A percentile compares a stretch with the other conserved stretches of the same genome.
Evolutionary conservation across 1,284 basidiomycete species (phyloP).

Genomic region (Marasmius fiardii): DNA sequence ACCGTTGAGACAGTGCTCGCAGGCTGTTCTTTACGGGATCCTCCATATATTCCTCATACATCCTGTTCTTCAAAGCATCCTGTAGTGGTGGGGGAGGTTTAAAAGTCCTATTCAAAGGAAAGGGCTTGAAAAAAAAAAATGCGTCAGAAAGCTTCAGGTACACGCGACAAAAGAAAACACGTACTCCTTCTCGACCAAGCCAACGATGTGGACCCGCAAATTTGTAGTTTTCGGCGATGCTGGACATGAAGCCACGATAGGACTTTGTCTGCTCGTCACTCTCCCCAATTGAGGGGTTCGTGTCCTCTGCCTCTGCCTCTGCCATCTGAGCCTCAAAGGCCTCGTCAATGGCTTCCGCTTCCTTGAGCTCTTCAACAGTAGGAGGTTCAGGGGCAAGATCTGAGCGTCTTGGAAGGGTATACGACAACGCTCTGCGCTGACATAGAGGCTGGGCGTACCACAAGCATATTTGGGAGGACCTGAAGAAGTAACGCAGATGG

Average conservation of each 20-base stretch:
- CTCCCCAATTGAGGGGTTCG: conserved; percentile 9
- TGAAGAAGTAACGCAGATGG: conserved; percentile 25
- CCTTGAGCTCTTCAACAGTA: conserved; percentile 18
- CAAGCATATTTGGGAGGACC: conserved; percentile 20
- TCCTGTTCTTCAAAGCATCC: conserved; percentile 47
- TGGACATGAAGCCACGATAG: conserved; percentile 28
- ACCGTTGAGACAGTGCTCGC: conserved; percentile 54
- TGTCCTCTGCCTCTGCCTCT: conserved; percentile 4
- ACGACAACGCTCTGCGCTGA: conserved; percentile 24
- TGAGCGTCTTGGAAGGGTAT: conserved; percentile 21
- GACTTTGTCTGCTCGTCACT: conserved; percentile 8
- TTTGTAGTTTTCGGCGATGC: conserved; percentile 33
- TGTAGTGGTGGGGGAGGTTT: conserved; percentile 74
- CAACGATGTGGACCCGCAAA: conserved; percentile 49
- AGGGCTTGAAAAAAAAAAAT: conserved; percentile 50
- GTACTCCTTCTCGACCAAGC: conserved; percentile 54
- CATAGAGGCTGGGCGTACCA: conserved; percentile 21
- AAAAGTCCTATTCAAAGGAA: conserved; percentile 80
- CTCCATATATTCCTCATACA: conserved; percentile 55
- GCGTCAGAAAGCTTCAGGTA: conserved; percentile 1
- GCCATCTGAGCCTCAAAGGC: conserved; percentile 14
- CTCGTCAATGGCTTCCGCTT: conserved; percentile 18
- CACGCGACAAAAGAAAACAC: conserved; percentile 29
- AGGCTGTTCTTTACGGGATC: conserved; percentile 57
- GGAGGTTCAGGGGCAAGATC: conserved; percentile 22